These are phyloP conservation scores for Croton setiger DNA, from an alignment of 441 rosid genomes.

Conservation along the genomic window DNA sequence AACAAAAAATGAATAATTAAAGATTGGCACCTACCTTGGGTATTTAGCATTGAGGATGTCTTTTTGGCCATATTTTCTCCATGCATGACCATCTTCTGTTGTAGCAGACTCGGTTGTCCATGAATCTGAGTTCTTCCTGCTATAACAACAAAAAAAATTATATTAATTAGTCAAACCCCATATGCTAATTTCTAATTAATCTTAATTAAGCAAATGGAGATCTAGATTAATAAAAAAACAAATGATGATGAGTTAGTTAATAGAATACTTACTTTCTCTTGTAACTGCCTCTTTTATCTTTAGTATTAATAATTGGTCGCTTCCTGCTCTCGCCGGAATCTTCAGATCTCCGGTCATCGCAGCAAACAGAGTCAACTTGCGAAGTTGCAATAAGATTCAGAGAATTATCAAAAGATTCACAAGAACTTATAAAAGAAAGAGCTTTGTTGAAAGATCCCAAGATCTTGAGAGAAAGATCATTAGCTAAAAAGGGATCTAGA, in stretches of 20 bases:
- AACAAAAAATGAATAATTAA: too few relatives aligned
- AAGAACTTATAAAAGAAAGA: conserved; percentile 36
- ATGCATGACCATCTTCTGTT: conserved; percentile 49
- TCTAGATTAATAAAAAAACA: too few relatives aligned
- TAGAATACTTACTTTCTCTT: conserved; percentile 59
- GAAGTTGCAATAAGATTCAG: conserved; percentile 27
- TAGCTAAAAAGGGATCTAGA: conserved; percentile 15
- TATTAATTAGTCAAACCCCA: not conserved
- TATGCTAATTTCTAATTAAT: not conserved
- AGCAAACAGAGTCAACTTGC: conserved; percentile 30
- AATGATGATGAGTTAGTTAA: too few relatives aligned
- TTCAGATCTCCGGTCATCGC: conserved; percentile 40
- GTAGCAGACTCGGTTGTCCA: conserved; percentile 32
- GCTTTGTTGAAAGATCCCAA: conserved; percentile 45
- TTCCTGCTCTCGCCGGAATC: conserved; percentile 55
- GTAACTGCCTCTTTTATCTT: conserved; percentile 63
- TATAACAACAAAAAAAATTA: not conserved
- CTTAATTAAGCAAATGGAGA: not conserved
- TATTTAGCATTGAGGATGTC: conserved; percentile 58
- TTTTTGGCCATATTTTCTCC: conserved; percentile 95
- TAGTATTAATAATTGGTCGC: conserved; percentile 19
- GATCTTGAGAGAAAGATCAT: conserved; percentile 45
- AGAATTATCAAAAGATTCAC: conserved; percentile 18
- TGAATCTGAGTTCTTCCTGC: conserved; percentile 48
- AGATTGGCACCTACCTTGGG: conserved; percentile 68